Base-by-base conservation (phyloP, 495 filamentous ascomycete species). In the Neurospora intermedia region DNA sequence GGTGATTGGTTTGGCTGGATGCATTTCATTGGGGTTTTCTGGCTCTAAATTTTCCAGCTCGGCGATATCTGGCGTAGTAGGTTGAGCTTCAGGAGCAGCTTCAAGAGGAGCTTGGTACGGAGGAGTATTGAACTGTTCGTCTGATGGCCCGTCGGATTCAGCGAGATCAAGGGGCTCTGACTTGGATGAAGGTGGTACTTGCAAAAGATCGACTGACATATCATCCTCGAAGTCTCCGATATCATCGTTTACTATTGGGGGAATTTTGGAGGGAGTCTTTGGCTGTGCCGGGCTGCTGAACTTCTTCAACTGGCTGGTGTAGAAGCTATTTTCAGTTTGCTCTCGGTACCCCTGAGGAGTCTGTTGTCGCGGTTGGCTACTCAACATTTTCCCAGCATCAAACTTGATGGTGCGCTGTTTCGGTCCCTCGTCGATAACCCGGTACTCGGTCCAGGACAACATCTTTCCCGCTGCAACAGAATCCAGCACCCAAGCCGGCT, bases 401-500 rank as follows among this genome's bases (percentile, higher is more conserved):
- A 97, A 91, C 43, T 77, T 80, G 74, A 90, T 89, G 6, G 96
- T 86, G 27, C 94, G 86, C 76, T 91, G 91, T 77, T 96, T 93
- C 0, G 90, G 88, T 3, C 87, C 87, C 78, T 97, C 92, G 75
- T 96, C 92, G 18, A 97, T 82, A 20, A 97, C 89, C 43, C 92
- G 87, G 77, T 92, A 99, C 6, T 87, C 84, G 71, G 91, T 86
- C 96, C 96, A 99, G 3, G 94, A 91, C 69, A 97, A 84, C 59
- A 98, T 77, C 70, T 87, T 90, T 2, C 94, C 93, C 6, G 90
- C 92, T 69, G 89, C 85, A 72, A 98, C 87, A 78, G 94, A 96
- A 73, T 98, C 96, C 11, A 93, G 90, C 3, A 98, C 87, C 96
- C 96, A 99, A 70, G 94, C 91, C n/a, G 96, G 96, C 81, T 94